Evolutionary conservation across 805 yeast genomes (phyloP), one percentile per base, ranked within the genome.

Genomic region (Teunomyces kruisii): DNA sequence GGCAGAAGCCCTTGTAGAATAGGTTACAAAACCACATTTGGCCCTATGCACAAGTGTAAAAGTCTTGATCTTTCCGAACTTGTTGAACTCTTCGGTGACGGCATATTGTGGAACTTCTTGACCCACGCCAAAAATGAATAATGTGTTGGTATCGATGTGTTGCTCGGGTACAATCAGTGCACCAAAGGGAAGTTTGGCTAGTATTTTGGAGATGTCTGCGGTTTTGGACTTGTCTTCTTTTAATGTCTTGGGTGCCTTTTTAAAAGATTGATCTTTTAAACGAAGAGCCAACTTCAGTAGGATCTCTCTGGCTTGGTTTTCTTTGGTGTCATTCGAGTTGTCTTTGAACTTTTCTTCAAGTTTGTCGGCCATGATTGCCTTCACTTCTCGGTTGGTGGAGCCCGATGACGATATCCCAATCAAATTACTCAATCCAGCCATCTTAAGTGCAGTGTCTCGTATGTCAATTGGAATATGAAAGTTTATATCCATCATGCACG

Each of bases 401-500:
- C 27, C 24, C 8, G 40, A 26, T 15, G 19, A 16, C 8, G 42
- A 5, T 7, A 6, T 7, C 13, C 32, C 28, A 7, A 24, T 16
- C 5, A 16, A 36, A 36, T 51, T 50, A 8, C 64, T 47, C 12
- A 74, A 68, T 12, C 83, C 84, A 2, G 91, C 84, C 75, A 88
- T 74, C 53, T 82, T 81, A 55, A 90, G 62, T 3, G 96, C 87
- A 1, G 88, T 82, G 56, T 91, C 97, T 51, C 97, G 72, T 6
- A 89, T 67, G 9, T 83, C 80, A 13, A 89, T 61, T 0, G 96
- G 88, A n/a, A 94, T 79, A 3, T 90, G 88, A 67, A 82, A 87
- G 24, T 84, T 79, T 33, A 91, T 67, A 66, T 92, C 98, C 28
- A 86, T 62, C 80, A 89, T 78, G 62, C 99, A 92, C 17, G 82